phyloP scores from a whole-genome alignment of 2,329 filamentous ascomycete genomes.

The Beauveria sp. region DNA sequence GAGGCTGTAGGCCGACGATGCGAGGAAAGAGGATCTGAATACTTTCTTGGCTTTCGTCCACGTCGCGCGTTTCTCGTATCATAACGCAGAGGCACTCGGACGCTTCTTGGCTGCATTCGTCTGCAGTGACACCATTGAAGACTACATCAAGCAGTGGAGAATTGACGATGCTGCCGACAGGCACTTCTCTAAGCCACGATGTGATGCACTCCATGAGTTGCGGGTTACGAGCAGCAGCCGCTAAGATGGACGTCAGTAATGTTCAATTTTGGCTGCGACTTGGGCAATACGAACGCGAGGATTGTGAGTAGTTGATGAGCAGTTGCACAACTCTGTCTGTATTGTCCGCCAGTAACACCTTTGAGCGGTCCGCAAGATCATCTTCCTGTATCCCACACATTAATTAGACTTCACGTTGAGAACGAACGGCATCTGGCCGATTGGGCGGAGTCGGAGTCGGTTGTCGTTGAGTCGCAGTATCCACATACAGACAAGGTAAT shows the following conservation, averaged over 20 bases:
- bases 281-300: conserved; percentile 59
- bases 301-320: conserved; percentile 84
- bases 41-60: conserved; percentile 77
- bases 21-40: conserved; percentile 80
- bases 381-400: conserved; percentile 68
- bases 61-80: conserved; percentile 84
- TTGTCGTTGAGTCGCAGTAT: conserved; percentile 36
- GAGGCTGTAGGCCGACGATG: conserved; percentile 67
- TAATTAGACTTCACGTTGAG: conserved; percentile 29
- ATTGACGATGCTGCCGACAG: conserved; percentile 71
- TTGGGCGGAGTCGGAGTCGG: conserved; percentile 8
- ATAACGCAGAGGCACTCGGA: conserved; percentile 90
- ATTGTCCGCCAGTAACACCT: conserved; percentile 85
- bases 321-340: conserved; percentile 79
- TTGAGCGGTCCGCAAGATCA: conserved; percentile 77
- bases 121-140: conserved; percentile 66
- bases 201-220: conserved; percentile 92
- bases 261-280: background rate
- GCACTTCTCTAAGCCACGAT: conserved; percentile 92
- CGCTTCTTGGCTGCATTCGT: conserved; percentile 75
- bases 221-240: conserved; percentile 72
- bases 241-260: conserved; percentile 34
- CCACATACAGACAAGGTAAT: conserved; percentile 97
- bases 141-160: conserved; percentile 79
- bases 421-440: conserved; percentile 7